Evolutionary conservation across 257 asterid species (phyloP).

Genomic region (Solanum medicagineum): DNA sequence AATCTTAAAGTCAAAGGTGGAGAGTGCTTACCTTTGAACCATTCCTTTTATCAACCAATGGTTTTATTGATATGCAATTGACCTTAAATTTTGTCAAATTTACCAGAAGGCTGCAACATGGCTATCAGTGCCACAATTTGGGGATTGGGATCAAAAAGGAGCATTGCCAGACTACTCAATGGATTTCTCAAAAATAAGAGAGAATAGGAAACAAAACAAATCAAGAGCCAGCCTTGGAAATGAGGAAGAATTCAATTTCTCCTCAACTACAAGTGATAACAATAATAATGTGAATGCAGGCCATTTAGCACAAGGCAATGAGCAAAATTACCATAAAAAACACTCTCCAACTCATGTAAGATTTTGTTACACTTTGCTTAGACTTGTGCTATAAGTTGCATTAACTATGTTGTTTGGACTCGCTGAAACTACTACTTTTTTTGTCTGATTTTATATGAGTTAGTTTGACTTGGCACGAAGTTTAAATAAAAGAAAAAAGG

Average conservation of each 20-base stretch:
- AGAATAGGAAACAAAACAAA: slow-evolving; percentile 74
- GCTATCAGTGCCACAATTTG: slow-evolving; percentile 88
- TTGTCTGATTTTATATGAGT: too few relatives aligned
- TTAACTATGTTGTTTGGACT: neutral
- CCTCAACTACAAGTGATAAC: slow-evolving; percentile 20
- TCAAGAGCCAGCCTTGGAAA: slow-evolving; percentile 89
- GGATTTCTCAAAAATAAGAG: slow-evolving; percentile 84
- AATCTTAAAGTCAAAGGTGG: too few relatives aligned
- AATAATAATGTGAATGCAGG: slow-evolving; percentile 8
- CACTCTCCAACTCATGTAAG: slow-evolving; percentile 48
- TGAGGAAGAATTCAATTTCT: slow-evolving; percentile 56
- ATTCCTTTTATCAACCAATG: neutral
- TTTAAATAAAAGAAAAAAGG: too few relatives aligned
- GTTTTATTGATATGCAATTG: neutral
- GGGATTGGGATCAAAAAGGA: slow-evolving; percentile 88
- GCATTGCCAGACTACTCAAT: slow-evolving; percentile 64
- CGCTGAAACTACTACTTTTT: neutral
- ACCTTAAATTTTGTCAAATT: neutral
- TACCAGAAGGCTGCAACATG: slow-evolving; percentile 47
- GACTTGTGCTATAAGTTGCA: neutral
- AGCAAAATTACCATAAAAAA: slow-evolving; percentile 20
- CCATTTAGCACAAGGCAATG: slow-evolving; percentile 14
- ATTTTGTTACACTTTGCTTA: neutral
- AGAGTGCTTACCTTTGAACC: accelerated
- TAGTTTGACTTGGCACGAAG: too few relatives aligned